These are phyloP conservation scores for Diplodia sapinea DNA, from an alignment of 2,329 filamentous ascomycete genomes.

Conservation along the genomic window DNA sequence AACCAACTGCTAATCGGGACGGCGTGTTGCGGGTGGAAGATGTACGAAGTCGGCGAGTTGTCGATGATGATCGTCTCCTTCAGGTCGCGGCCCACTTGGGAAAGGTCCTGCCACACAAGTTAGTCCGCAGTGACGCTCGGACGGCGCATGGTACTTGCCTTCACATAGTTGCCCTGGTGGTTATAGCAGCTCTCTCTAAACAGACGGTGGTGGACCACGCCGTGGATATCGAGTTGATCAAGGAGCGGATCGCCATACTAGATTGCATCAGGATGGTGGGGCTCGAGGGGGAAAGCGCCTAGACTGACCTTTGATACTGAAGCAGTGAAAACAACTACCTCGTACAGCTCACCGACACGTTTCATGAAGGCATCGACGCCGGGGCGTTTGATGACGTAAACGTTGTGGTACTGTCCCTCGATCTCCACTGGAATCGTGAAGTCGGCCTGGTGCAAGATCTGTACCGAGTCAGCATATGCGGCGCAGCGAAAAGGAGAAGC, in stretches of 20 bases:
- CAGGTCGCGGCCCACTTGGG: constrained; percentile 92
- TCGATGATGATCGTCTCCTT: constrained; percentile 99
- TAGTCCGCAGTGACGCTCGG: background rate
- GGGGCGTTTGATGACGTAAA: constrained; percentile 99
- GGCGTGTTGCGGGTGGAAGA: constrained; percentile 98
- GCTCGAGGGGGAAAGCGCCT: constrained; percentile 31
- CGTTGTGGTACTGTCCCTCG: constrained; percentile 98
- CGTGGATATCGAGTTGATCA: constrained; percentile 96
- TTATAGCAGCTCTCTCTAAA: constrained; percentile 99
- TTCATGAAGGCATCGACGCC: constrained; percentile 99
- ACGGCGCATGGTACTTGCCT: constrained; percentile 54
- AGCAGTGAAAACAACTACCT: constrained; percentile 97
- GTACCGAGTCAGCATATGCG: constrained; percentile 32
- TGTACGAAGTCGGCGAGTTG: constrained; percentile 98
- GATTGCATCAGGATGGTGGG: constrained; percentile 15
- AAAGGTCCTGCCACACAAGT: constrained; percentile 70
- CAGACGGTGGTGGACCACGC: constrained; percentile 91
- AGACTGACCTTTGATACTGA: constrained; percentile 87
- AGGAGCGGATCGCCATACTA: constrained; percentile 95
- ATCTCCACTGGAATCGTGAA: constrained; percentile 99
- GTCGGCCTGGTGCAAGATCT: constrained; percentile 97
- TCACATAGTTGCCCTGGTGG: constrained; percentile 99
- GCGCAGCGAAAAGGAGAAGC: constrained; percentile 2
- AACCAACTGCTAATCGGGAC: constrained; percentile 99
- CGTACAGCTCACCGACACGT: constrained; percentile 93